Percentiles rank a stretch among this genome's conserved stretches.
phyloP scores from a whole-genome alignment of 2,329 filamentous ascomycete genomes.

The Pleoardoris graminearum region DNA sequence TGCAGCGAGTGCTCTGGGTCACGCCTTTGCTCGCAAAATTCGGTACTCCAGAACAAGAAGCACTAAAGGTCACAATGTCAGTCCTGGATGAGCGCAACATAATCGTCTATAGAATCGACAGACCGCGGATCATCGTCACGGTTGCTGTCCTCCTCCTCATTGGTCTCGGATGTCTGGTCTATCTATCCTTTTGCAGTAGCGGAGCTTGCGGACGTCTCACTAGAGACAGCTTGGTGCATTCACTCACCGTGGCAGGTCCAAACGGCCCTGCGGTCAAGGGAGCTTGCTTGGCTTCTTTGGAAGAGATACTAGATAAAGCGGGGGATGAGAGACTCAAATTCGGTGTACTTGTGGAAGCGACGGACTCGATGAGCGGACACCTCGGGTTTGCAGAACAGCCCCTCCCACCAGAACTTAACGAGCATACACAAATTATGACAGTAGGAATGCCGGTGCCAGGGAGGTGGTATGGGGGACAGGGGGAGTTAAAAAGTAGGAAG shows the following conservation, averaged over 20 bases:
- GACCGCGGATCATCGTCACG: neutral
- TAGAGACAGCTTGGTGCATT: constrained; percentile 6
- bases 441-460: neutral
- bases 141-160: constrained; percentile 3
- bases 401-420: neutral
- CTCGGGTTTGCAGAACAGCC: neutral
- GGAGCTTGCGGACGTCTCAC: constrained; percentile 5
- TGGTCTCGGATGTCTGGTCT: constrained; percentile 3
- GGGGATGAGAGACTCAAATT: constrained; percentile 6
- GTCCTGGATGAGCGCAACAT: constrained; percentile 2
- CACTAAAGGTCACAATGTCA: constrained; percentile 4
- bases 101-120: constrained; percentile 6
- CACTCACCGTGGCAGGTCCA: constrained; percentile 2
- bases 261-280: constrained; percentile 3
- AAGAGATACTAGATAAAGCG: constrained; percentile 6
- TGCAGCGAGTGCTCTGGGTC: constrained; percentile 8
- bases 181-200: neutral
- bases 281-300: constrained; percentile 5
- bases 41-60: constrained; percentile 1
- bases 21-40: constrained; percentile 6
- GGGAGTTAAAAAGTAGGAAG: neutral
- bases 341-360: neutral
- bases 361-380: neutral
- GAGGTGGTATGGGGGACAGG: neutral
- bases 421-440: neutral